A percentile compares a stretch with the other conserved stretches of the same genome.
These are phyloP conservation scores for Fusarium nematophilum DNA, from an alignment of 2,329 filamentous ascomycete genomes.

Conservation along the genomic window DNA sequence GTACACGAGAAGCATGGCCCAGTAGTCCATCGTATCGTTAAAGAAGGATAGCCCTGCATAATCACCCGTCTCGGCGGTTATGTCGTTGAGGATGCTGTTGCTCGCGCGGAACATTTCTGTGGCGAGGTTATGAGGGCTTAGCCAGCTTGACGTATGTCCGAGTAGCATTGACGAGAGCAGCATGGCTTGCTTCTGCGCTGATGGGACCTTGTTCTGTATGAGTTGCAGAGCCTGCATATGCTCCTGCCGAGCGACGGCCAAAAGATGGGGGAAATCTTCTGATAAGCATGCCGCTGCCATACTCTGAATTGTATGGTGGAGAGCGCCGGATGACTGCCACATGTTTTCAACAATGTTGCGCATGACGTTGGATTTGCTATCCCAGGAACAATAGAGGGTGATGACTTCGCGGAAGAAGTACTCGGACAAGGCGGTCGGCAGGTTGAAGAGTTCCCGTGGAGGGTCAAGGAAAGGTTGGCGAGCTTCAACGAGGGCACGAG, in stretches of 20 bases:
- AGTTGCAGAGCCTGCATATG: constrained; percentile 21
- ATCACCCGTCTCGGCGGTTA: too few species aligned
- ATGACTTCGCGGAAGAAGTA: constrained; percentile 40
- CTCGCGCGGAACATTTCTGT: constrained; percentile 26
- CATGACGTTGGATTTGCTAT: constrained; percentile 36
- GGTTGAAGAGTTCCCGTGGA: constrained; percentile 16
- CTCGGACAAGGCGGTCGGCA: constrained; percentile 25
- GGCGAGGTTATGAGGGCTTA: constrained; percentile 33
- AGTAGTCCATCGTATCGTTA: constrained; percentile 36
- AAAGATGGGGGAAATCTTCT: constrained; percentile 32
- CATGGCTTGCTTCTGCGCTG: constrained; percentile 3
- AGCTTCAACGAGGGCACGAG: neutral
- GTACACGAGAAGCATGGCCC: constrained; percentile 39
- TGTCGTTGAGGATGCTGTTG: too few species aligned
- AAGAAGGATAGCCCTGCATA: too few species aligned
- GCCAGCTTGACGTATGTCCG: constrained; percentile 38
- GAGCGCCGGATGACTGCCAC: constrained; percentile 30
- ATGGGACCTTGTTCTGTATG: neutral
- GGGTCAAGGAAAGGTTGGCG: neutral
- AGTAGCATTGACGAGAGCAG: constrained; percentile 26
- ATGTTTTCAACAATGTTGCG: constrained; percentile 33
- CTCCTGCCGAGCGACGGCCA: constrained; percentile 12
- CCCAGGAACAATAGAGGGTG: constrained; percentile 36
- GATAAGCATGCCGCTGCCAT: constrained; percentile 39
- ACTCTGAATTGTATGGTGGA: constrained; percentile 40